These are phyloP conservation scores for Aspergillus viridinutans DNA, from an alignment of 2,329 filamentous ascomycete species.

Conservation along the genomic window DNA sequence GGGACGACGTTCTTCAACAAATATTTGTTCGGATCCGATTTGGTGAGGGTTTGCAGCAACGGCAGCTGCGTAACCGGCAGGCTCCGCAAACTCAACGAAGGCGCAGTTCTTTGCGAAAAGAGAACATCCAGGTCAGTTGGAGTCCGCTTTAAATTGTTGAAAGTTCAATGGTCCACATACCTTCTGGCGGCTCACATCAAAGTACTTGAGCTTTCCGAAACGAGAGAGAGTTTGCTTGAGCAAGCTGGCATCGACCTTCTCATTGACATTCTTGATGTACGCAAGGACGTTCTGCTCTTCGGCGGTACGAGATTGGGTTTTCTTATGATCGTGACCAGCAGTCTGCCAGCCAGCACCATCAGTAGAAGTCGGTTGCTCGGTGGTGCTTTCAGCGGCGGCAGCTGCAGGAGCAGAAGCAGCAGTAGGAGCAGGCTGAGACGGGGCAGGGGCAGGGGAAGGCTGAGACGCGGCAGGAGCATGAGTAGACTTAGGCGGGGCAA, in stretches of 20 bases:
- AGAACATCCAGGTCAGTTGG: not conserved
- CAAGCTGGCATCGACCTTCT: constrained; percentile 73
- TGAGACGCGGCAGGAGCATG: not conserved
- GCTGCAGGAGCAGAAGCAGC: constrained; percentile 32
- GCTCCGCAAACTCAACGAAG: constrained; percentile 86
- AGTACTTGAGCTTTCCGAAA: constrained; percentile 62
- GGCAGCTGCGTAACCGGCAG: constrained; percentile 78
- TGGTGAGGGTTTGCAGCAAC: constrained; percentile 79
- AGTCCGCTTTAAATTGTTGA: not conserved
- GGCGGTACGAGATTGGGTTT: constrained; percentile 68
- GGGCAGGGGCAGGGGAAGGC: constrained; percentile 27
- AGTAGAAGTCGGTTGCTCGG: constrained; percentile 76
- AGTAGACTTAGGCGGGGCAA: constrained; percentile 23
- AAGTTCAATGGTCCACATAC: constrained; percentile 46
- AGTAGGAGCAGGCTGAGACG: constrained; percentile 16
- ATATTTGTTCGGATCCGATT: constrained; percentile 75
- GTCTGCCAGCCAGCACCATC: constrained; percentile 79
- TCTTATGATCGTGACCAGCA: constrained; percentile 70
- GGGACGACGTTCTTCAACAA: constrained; percentile 83
- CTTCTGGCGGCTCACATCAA: constrained; percentile 67
- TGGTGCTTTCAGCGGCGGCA: constrained; percentile 49
- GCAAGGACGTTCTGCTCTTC: constrained; percentile 76
- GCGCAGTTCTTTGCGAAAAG: constrained; percentile 71
- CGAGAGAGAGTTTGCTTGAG: constrained; percentile 67
- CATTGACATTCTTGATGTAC: constrained; percentile 94